Evolutionary conservation across 2,329 filamentous ascomycete genomes (phyloP), one percentile per base, ranked within the genome.

Genomic region (Leptographium radiaticola): DNA sequence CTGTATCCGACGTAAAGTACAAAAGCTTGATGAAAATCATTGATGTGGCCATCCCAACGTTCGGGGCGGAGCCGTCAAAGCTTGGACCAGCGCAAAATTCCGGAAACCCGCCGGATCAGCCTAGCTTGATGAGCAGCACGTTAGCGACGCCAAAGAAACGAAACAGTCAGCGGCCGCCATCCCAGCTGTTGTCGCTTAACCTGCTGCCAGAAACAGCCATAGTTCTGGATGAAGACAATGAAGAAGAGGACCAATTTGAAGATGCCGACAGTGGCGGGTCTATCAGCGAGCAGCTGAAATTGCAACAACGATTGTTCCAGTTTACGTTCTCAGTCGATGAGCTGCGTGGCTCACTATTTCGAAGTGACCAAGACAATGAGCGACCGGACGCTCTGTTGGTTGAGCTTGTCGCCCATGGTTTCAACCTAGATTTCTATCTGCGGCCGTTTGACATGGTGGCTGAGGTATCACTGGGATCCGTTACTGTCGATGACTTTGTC

Each of bases 291-390:
- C 75, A 81, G 39, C 72, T 87, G 31, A 87, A 86, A 62, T 73
- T 93, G 48, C 87, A 94, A 62, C 90, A 96, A 62, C 85, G 87
- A 46, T 91, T 86, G 59, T 97, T 99, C 61, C 89, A 98, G 66
- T 88, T 98, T 71, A 94, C 90, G 60, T 98, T 99, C 67, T 89
- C 88, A 10, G 93, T 98, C 39, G 93, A 95, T 63, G 89, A 86
- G 57, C 77, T 99, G 47, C 90, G 94, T 68, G 93, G 93, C 2
- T 97, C 93, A 1, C 74, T 99, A 1, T 98, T 88, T 67, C 82
- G 84, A 58, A 89, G 90, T 54, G 89, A 96, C 62, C 81, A 87
- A 0, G 84, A 91, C 60, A 82, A 83, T 48, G 78, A 78, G 57
- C 83, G 83, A 58, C 78, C 83, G 0, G 94, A 98, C 62, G 75